Conservation (phyloP, 805 yeast species). For the Candida vartiovaarae region DNA sequence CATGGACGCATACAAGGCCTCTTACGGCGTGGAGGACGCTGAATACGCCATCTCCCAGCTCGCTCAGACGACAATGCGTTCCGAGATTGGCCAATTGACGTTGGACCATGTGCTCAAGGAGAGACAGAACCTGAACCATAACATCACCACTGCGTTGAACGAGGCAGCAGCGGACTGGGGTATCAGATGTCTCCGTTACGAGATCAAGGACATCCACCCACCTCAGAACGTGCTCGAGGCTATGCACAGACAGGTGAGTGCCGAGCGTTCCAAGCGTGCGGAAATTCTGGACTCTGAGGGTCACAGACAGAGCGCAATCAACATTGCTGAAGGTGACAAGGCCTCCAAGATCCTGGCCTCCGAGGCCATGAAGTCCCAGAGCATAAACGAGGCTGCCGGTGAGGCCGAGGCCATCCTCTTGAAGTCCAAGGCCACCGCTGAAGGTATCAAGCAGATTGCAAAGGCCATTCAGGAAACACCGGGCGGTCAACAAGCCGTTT, state of each 20-base stretch:
- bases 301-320: constrained; percentile 68
- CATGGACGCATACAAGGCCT: constrained; percentile 75
- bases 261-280: constrained; percentile 82
- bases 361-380: constrained; percentile 58
- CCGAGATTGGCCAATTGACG: constrained; percentile 79
- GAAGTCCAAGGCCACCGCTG: constrained; percentile 67
- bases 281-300: constrained; percentile 86
- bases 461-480: constrained; percentile 60
- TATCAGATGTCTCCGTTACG: constrained; percentile 73
- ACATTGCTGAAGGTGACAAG: constrained; percentile 79
- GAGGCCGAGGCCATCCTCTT: constrained; percentile 62
- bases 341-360: constrained; percentile 66
- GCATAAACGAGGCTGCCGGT: constrained; percentile 65
- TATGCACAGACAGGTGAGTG: constrained; percentile 86
- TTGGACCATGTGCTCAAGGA: constrained; percentile 74
- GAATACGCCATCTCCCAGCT: constrained; percentile 79
- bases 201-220: constrained; percentile 83
- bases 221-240: constrained; percentile 81
- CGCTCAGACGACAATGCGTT: constrained; percentile 88
- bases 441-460: constrained; percentile 59
- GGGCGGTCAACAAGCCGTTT: constrained; percentile 69
- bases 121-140: constrained; percentile 62
- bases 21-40: constrained; percentile 84
- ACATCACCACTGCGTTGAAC: constrained; percentile 72
- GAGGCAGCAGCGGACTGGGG: constrained; percentile 89